Conservation (phyloP, 1,284 basidiomycete genomes). For the Pseudozyma sp. region DNA sequence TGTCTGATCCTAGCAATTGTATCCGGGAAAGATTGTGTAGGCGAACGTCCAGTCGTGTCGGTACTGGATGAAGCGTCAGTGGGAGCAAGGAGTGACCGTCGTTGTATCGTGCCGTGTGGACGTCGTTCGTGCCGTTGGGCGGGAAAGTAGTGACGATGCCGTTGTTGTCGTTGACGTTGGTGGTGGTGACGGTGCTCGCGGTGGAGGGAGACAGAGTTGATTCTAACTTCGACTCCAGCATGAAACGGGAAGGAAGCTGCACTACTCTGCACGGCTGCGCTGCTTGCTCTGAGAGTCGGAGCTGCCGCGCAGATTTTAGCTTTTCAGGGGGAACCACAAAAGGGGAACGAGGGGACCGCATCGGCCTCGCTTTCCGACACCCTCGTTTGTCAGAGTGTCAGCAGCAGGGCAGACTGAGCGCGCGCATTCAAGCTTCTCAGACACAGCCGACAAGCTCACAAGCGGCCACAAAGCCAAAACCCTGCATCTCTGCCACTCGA, state of each 20-base stretch:
- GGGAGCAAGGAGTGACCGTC: not conserved
- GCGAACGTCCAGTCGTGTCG: too few relatives aligned
- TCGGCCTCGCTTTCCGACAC: not conserved
- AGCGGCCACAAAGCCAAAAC: too few relatives aligned
- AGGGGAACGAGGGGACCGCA: not conserved
- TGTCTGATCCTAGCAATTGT: too few relatives aligned
- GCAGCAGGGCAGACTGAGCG: too few relatives aligned
- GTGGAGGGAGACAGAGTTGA: not conserved
- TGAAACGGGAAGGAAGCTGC: constrained; percentile 3
- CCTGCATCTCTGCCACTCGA: not conserved
- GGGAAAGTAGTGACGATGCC: not conserved
- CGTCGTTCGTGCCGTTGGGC: constrained; percentile 2
- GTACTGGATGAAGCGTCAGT: not conserved
- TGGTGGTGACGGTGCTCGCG: constrained; percentile 14
- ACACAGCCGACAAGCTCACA: too few relatives aligned
- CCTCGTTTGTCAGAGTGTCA: too few relatives aligned
- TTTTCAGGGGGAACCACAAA: not conserved
- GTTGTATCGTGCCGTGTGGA: constrained; percentile 9
- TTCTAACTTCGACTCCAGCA: not conserved
- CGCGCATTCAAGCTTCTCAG: too few relatives aligned
- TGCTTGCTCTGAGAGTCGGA: not conserved
- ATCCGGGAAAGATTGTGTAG: too few relatives aligned
- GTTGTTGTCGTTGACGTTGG: not conserved
- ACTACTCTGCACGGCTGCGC: not conserved
- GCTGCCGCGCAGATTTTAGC: not conserved